Evolutionary conservation across 2,329 filamentous ascomycete species (phyloP).

Genomic region (Colletotrichum melonis): DNA sequence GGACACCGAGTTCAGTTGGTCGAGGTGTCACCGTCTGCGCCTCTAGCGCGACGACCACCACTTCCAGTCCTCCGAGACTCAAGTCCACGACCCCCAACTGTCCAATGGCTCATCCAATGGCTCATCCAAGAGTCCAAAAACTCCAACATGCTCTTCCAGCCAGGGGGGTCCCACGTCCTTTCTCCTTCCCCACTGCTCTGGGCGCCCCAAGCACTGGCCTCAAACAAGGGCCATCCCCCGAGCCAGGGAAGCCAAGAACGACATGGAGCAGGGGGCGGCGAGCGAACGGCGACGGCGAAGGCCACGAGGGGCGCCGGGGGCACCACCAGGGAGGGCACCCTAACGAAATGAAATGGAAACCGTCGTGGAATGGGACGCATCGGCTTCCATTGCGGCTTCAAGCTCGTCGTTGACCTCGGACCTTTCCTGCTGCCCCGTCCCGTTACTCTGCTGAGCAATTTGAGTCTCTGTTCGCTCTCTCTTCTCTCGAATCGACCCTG

Average conservation of each 20-base stretch:
- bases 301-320: not conserved
- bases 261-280: constrained; percentile 10
- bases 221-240: constrained; percentile 31
- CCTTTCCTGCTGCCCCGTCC: not conserved
- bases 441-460: not conserved
- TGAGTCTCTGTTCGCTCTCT: not conserved
- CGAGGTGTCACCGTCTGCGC: constrained; percentile 14
- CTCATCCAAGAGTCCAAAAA: too few relatives aligned
- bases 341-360: not conserved
- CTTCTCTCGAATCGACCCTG: not conserved
- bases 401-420: not conserved
- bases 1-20: constrained; percentile 23
- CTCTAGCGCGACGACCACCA: not conserved
- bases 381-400: not conserved
- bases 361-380: not conserved
- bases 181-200: constrained; percentile 16
- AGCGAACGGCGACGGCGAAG: constrained; percentile 2
- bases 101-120: not conserved
- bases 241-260: not conserved
- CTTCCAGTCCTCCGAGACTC: too few relatives aligned
- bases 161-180: constrained; percentile 4
- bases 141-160: not conserved
- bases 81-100: constrained; percentile 8
- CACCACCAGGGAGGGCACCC: not conserved
- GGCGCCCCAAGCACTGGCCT: constrained; percentile 29